A percentile compares a stretch with the other conserved stretches of the same genome.
Conservation (phyloP, 108 stramenopile species). For the Mayamaea pseudoterrestris region DNA sequence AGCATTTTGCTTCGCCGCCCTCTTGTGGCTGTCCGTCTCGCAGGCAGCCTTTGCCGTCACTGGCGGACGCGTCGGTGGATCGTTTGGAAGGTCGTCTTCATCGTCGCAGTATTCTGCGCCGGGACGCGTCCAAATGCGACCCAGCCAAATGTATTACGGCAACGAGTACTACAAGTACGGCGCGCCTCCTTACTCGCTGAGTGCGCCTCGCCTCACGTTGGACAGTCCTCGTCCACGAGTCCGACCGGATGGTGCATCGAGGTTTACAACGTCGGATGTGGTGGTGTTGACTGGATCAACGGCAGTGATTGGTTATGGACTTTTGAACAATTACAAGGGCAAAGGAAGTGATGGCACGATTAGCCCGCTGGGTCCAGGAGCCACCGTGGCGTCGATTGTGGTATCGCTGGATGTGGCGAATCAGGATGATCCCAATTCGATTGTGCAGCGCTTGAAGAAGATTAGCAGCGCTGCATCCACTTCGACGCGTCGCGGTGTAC, state of each 20-base stretch:
- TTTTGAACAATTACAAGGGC: slow-evolving; percentile 8
- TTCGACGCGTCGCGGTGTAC: slow-evolving; percentile 44
- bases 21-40: neutral
- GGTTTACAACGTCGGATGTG: slow-evolving; percentile 9
- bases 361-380: slow-evolving; percentile 41
- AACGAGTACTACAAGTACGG: slow-evolving; percentile 5
- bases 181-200: neutral
- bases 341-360: neutral
- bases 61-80: slow-evolving; percentile 55
- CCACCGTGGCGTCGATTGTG: slow-evolving; percentile 35
- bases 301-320: slow-evolving; percentile 7
- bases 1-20: slow-evolving; percentile 18
- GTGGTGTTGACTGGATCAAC: slow-evolving; percentile 4
- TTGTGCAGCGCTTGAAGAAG: slow-evolving; percentile 21
- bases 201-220: neutral
- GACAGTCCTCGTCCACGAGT: neutral
- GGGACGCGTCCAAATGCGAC: neutral
- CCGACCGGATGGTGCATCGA: neutral
- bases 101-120: neutral
- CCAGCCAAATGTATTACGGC: slow-evolving; percentile 8
- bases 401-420: slow-evolving; percentile 46
- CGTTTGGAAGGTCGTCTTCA: slow-evolving; percentile 17
- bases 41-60: slow-evolving; percentile 22
- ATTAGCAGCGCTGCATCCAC: slow-evolving; percentile 27
- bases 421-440: slow-evolving; percentile 29